These are phyloP conservation scores for Kockiozyma suomiensis DNA, from an alignment of 805 yeast species.

Conservation along the genomic window DNA sequence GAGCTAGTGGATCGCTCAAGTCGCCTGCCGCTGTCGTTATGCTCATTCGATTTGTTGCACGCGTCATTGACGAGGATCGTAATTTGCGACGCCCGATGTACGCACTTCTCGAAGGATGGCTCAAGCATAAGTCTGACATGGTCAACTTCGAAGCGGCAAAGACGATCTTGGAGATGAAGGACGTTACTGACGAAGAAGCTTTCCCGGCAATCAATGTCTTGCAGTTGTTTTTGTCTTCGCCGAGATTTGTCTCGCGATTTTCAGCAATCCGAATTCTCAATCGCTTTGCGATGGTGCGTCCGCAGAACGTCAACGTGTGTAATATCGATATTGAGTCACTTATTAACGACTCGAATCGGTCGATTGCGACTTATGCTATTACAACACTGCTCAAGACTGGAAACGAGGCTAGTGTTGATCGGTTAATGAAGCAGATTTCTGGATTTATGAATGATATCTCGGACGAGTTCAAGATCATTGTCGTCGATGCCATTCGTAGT, in stretches of 20 bases:
- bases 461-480: conserved; percentile 93
- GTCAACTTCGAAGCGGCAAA: conserved; percentile 92
- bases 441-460: conserved; percentile 90
- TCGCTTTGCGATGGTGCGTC: conserved; percentile 77
- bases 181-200: conserved; percentile 64
- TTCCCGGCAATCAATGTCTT: conserved; percentile 71
- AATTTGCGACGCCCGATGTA: conserved; percentile 60
- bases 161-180: conserved; percentile 58
- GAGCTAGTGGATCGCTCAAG: conserved; percentile 54
- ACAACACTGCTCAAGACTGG: conserved; percentile 95
- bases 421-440: conserved; percentile 83
- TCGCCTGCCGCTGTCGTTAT: conserved; percentile 84
- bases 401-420: conserved; percentile 83
- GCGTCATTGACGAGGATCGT: conserved; percentile 71
- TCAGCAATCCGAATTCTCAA: conserved; percentile 91
- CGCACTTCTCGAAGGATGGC: conserved; percentile 68
- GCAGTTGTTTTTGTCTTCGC: conserved; percentile 77
- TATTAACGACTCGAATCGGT: conserved; percentile 85
- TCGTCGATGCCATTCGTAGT: conserved; percentile 91
- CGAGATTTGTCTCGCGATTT: conserved; percentile 86
- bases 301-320: conserved; percentile 70
- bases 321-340: conserved; percentile 83
- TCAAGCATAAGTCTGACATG: conserved; percentile 80
- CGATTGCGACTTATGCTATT: conserved; percentile 94
- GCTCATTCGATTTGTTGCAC: conserved; percentile 78